These are phyloP conservation scores for Nicotiana otophora DNA, from an alignment of 257 asterid genomes.

Conservation along the genomic window DNA sequence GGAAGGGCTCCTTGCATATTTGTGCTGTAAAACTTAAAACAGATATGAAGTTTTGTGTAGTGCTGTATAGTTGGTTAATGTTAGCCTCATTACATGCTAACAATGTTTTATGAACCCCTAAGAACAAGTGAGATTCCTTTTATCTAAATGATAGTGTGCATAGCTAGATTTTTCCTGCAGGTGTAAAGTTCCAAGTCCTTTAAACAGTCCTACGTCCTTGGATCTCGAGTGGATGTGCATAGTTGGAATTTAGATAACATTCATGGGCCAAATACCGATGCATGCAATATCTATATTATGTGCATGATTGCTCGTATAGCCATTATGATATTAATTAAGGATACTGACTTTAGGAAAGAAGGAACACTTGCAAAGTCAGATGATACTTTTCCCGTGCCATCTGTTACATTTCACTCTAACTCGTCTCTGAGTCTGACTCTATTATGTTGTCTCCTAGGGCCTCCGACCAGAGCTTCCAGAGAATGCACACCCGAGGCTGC, in stretches of 20 bases:
- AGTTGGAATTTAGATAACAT: neutral
- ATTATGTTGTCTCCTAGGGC: conserved; percentile 43
- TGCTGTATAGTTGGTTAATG: neutral
- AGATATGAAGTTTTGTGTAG: neutral
- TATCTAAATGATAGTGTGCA: neutral
- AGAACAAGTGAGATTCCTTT: neutral
- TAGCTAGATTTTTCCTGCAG: neutral
- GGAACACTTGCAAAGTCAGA: neutral
- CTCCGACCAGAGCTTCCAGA: conserved; percentile 81
- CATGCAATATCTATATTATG: conserved; percentile 1
- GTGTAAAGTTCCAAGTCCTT: neutral
- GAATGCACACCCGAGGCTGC: conserved; percentile 53
- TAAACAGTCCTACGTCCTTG: neutral
- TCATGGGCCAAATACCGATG: neutral
- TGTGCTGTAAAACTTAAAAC: neutral
- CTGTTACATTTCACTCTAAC: neutral
- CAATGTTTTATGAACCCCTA: neutral
- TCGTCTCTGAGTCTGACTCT: neutral
- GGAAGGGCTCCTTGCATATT: neutral
- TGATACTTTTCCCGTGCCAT: neutral
- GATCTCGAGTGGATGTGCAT: neutral
- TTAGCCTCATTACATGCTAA: neutral
- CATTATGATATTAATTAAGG: neutral
- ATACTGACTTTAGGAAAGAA: neutral
- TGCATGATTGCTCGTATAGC: neutral